Conservation (phyloP, 768 basidiomycete genomes). For the Boletus huronensis region DNA sequence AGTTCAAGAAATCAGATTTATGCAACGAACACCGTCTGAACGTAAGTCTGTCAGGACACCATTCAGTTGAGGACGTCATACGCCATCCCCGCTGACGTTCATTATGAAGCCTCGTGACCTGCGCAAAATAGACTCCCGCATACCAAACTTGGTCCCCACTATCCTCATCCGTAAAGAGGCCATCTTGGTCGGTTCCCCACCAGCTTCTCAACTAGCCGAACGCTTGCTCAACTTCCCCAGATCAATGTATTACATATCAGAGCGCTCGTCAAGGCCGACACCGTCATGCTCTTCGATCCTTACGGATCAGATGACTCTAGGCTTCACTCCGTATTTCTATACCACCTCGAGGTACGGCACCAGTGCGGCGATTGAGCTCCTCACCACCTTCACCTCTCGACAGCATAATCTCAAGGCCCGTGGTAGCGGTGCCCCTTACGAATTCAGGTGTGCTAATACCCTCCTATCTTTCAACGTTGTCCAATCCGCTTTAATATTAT, state of each 20-base stretch:
- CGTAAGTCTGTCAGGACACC: conserved; percentile 48
- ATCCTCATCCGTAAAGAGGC: conserved; percentile 87
- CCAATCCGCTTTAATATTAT: conserved; percentile 15
- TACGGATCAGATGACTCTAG: conserved; percentile 85
- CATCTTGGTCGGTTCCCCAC: conserved; percentile 63
- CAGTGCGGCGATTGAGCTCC: conserved; percentile 10
- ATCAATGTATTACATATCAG: conserved; percentile 94
- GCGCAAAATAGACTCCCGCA: conserved; percentile 91
- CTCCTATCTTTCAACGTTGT: conserved; percentile 13
- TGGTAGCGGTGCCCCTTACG: conserved; percentile 70
- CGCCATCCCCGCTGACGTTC: conserved; percentile 21
- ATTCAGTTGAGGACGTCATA: conserved; percentile 17
- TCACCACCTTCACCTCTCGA: conserved; percentile 10
- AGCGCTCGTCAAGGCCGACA: conserved; percentile 89
- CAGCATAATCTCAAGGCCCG: conserved; percentile 84
- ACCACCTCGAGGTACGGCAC: conserved; percentile 71
- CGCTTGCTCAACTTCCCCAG: conserved; percentile 37
- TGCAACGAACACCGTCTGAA: conserved; percentile 85
- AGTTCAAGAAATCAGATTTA: conserved; percentile 88
- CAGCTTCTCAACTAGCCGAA: not conserved
- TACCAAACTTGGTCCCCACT: conserved; percentile 92
- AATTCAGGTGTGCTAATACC: conserved; percentile 63
- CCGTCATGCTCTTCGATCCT: conserved; percentile 89
- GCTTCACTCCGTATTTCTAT: conserved; percentile 82
- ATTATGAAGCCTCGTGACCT: conserved; percentile 81